A percentile compares a stretch with the other conserved stretches of the same genome.
Conservation (phyloP, 352 stramenopile species). For the Pseudoperonospora humuli region DNA sequence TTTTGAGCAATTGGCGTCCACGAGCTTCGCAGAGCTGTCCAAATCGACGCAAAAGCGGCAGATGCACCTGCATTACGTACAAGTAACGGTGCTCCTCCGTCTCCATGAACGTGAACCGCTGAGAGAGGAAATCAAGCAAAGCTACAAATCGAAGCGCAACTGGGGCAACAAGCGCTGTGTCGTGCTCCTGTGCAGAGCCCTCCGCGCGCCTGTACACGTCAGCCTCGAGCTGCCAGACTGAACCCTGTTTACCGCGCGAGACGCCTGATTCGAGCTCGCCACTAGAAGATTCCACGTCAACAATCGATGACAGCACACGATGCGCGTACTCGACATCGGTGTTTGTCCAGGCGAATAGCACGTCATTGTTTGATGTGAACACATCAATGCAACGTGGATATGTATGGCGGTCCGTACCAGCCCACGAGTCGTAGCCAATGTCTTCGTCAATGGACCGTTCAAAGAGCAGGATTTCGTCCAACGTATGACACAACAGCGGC, state of each 20-base stretch:
- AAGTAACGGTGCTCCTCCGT: constrained; percentile 64
- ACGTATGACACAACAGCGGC: constrained; percentile 54
- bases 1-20: constrained; percentile 9
- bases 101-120: constrained; percentile 52
- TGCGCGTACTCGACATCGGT: constrained; percentile 50
- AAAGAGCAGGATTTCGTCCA: constrained; percentile 74
- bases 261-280: constrained; percentile 1
- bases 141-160: constrained; percentile 32
- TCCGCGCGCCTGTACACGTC: not conserved
- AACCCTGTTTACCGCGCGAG: constrained; percentile 5
- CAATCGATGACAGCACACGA: constrained; percentile 23
- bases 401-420: constrained; percentile 19
- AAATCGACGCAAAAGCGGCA: constrained; percentile 39
- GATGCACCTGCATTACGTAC: constrained; percentile 67
- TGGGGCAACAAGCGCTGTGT: constrained; percentile 18
- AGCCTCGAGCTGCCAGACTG: constrained; percentile 19
- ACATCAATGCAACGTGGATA: constrained; percentile 61
- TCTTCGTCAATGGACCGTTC: constrained; percentile 55
- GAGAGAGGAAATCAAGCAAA: constrained; percentile 61
- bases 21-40: constrained; percentile 22
- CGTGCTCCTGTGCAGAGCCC: not conserved
- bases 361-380: constrained; percentile 38
- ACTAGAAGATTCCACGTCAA: constrained; percentile 5
- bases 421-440: constrained; percentile 52
- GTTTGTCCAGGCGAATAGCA: constrained; percentile 63